A percentile compares a stretch with the other conserved stretches of the same genome.
Evolutionary conservation across 192 early-diverging fungal genomes (phyloP).

Genomic region (Kappamyces sp.): DNA sequence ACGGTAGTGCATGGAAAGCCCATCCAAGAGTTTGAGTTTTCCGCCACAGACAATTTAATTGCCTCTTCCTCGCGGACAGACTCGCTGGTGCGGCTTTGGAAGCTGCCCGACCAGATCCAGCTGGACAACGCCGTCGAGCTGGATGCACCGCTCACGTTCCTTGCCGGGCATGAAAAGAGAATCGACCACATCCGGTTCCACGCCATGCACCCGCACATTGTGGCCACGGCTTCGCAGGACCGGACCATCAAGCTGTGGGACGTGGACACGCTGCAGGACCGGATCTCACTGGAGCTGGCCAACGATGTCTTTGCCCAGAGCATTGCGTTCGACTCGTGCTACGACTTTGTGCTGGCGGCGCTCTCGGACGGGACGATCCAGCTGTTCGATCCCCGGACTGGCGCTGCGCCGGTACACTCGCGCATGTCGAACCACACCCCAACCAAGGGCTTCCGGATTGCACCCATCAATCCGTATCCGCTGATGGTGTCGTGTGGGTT

Average conservation of each 20-base stretch:
- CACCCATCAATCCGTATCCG: conserved; percentile 18
- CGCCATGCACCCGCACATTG: conserved; percentile 18
- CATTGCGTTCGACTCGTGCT: conserved; percentile 21
- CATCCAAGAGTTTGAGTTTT: conserved; percentile 25
- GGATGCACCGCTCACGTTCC: conserved; percentile 16
- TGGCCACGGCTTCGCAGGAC: conserved; percentile 22
- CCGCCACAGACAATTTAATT: conserved; percentile 5
- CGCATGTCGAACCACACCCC: conserved; percentile 11
- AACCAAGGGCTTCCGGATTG: conserved; percentile 10
- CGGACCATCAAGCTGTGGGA: conserved; percentile 28
- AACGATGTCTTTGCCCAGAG: conserved; percentile 1
- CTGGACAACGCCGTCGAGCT: conserved; percentile 3
- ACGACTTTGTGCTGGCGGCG: conserved; percentile 7
- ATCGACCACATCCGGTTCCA: conserved; percentile 25
- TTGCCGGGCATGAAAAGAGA: conserved; percentile 29
- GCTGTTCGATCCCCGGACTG: conserved; percentile 22
- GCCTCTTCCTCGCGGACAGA: conserved; percentile 16
- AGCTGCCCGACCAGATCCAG: conserved; percentile 14
- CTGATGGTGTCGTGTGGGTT: conserved; percentile 23
- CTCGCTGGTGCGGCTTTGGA: conserved; percentile 24
- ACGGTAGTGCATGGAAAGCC: conserved; percentile 19
- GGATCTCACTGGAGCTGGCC: conserved; percentile 3
- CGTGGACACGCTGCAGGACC: conserved; percentile 18
- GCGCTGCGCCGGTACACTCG: conserved; percentile 14
- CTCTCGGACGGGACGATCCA: conserved; percentile 11